A percentile compares a stretch with the other conserved stretches of the same genome.
Evolutionary conservation across 2,329 filamentous ascomycete genomes (phyloP).

Genomic region (Myriosclerotinia duriaeana): DNA sequence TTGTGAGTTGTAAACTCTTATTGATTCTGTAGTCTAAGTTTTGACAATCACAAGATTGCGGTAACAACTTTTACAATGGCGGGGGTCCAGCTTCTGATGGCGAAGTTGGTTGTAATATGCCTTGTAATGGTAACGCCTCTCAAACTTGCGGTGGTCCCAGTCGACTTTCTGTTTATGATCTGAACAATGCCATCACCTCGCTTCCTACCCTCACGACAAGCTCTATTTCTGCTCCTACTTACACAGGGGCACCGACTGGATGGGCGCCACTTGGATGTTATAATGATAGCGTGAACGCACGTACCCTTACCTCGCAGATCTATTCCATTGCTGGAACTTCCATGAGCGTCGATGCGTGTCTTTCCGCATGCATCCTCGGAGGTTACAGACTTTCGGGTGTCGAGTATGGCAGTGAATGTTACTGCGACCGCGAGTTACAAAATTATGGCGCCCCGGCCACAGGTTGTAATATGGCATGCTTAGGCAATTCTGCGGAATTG

Average conservation of each 20-base stretch:
- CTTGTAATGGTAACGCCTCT: slow-evolving; percentile 31
- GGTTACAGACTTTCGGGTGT: slow-evolving; percentile 39
- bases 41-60: slow-evolving; percentile 25
- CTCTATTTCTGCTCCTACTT: slow-evolving; percentile 19
- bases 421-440: slow-evolving; percentile 28
- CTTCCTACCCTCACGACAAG: slow-evolving; percentile 21
- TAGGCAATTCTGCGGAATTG: slow-evolving; percentile 37
- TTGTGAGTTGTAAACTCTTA: slow-evolving; percentile 33
- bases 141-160: slow-evolving; percentile 34
- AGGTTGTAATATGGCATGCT: slow-evolving; percentile 34
- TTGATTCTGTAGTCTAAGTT: neutral
- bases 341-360: slow-evolving; percentile 32
- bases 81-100: slow-evolving; percentile 24
- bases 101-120: slow-evolving; percentile 34
- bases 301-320: slow-evolving; percentile 27
- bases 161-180: slow-evolving; percentile 27
- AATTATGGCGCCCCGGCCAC: slow-evolving; percentile 20
- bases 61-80: slow-evolving; percentile 24
- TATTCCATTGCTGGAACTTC: slow-evolving; percentile 27
- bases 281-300: slow-evolving; percentile 30
- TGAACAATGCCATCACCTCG: slow-evolving; percentile 24
- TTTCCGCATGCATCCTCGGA: slow-evolving; percentile 40
- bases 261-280: slow-evolving; percentile 33
- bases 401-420: slow-evolving; percentile 41
- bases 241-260: slow-evolving; percentile 25